Evolutionary conservation across 768 basidiomycete species (phyloP).

Genomic region (Terana coerulea): DNA sequence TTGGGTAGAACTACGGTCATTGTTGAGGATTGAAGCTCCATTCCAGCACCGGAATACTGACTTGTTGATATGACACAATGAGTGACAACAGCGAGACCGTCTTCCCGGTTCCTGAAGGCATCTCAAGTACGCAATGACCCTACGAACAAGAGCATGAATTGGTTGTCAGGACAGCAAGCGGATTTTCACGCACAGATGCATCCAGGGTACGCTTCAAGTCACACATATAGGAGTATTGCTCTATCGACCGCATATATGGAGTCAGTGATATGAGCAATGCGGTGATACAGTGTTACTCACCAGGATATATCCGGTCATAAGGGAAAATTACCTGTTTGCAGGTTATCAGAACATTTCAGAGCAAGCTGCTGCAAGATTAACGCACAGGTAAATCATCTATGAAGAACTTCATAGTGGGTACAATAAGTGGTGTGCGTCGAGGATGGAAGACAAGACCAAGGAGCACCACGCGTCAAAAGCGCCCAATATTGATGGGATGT

Average conservation of each 20-base stretch:
- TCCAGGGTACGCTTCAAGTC: conserved; percentile 96
- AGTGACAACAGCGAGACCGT: conserved; percentile 93
- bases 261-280: neutral
- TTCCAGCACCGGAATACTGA: conserved; percentile 25
- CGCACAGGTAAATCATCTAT: conserved; percentile 44
- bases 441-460: neutral
- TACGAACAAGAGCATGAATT: conserved; percentile 29
- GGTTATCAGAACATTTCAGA: too few relatives aligned
- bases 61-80: conserved; percentile 98
- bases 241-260: conserved; percentile 36
- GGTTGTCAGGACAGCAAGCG: neutral
- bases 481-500: neutral
- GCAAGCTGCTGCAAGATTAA: too few relatives aligned
- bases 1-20: conserved; percentile 88
- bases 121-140: conserved; percentile 99
- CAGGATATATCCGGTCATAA: conserved; percentile 95
- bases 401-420: conserved; percentile 29
- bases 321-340: conserved; percentile 83
- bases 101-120: conserved; percentile 99
- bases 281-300: conserved; percentile 42
- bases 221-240: conserved; percentile 99
- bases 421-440: neutral
- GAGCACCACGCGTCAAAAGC: neutral
- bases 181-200: conserved; percentile 60
- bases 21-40: neutral